Evolutionary conservation across 768 basidiomycete species (phyloP).

Genomic region (Ramaria sp.): DNA sequence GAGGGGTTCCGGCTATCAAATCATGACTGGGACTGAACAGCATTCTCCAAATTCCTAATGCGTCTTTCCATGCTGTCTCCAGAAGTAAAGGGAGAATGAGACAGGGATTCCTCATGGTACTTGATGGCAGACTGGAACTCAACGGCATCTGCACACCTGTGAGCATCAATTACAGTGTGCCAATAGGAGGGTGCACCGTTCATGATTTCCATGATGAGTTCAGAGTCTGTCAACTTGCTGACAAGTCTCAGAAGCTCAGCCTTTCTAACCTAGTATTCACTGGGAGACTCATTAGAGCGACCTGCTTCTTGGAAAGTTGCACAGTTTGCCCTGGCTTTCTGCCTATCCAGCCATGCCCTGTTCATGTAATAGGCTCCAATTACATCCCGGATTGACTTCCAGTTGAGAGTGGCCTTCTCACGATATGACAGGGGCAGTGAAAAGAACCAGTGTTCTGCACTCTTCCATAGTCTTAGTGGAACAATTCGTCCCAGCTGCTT

Average conservation of each 20-base stretch:
- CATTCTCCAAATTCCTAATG: neutral
- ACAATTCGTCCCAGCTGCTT: conserved; percentile 22
- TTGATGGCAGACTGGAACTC: conserved; percentile 14
- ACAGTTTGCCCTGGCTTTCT: conserved; percentile 17
- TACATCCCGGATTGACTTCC: conserved; percentile 18
- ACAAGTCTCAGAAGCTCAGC: conserved; percentile 14
- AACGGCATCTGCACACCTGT: neutral
- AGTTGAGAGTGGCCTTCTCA: conserved; percentile 16
- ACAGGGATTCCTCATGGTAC: conserved; percentile 13
- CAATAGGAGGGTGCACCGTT: conserved; percentile 22
- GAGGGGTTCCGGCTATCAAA: no score
- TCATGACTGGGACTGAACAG: conserved; percentile 9
- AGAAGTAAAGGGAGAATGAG: neutral
- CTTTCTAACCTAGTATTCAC: conserved; percentile 26
- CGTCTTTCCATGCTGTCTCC: neutral
- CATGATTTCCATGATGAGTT: conserved; percentile 27
- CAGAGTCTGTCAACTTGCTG: conserved; percentile 15
- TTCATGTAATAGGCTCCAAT: conserved; percentile 26
- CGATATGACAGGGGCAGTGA: conserved; percentile 11
- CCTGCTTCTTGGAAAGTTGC: conserved; percentile 20
- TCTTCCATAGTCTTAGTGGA: conserved; percentile 15
- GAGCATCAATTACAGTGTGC: conserved; percentile 15
- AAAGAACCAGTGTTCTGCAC: conserved; percentile 25
- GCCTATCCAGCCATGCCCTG: conserved; percentile 19
- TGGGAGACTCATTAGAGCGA: conserved; percentile 19